Base-by-base conservation (phyloP, 73 alveolate genomes). In the Strombidium stylifer region DNA sequence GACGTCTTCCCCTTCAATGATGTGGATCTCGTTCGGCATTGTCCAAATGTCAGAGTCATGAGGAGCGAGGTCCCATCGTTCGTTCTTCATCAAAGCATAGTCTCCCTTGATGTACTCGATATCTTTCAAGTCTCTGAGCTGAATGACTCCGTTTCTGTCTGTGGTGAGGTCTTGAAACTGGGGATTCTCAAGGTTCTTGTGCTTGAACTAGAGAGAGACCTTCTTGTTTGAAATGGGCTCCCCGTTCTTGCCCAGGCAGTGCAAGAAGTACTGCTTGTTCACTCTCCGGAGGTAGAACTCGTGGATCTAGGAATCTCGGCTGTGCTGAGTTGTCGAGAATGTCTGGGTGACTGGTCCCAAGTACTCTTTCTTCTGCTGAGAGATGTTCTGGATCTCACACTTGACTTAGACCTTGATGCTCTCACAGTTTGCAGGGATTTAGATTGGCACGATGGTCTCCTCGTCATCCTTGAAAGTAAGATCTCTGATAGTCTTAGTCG, bases 81-180 rank as follows among this genome's bases (percentile, higher is more conserved):
- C 46, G 46, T 60, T 0, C 6, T 27, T 21, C 24, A 11, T 20
- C 7, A 56, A 14, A 2, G 35, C 18, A 1, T 4, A 12, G 10
- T 39, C 51, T 41, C 10, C 35, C 30, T 4, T 56, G 61, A 2
- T 0, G 8, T 2, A 82, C 19, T 71, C 68, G 55, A 64, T 72
- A n/a, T n/a, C n/a, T n/a, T n/a, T n/a, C 23, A 79, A 50, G 24
- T 55, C 51, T 6, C 95, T 91, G 34, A 87, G 76, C 57, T 56
- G 48, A 15, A 87, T 42, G 40, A 52, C 50, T 14, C 96, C 96
- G 3, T 82, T 57, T 51, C 48, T 21, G 56, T 87, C 90, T 31
- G 89, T 75, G 46, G 48, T 77, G 20, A 82, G 26, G 35, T 10
- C n/a, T 8, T 14, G 12, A 3, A 11, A 28, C 7, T 4, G 12